Base-by-base conservation (phyloP, 306 rosid species). In the Elaeagnus macrophylla region DNA sequence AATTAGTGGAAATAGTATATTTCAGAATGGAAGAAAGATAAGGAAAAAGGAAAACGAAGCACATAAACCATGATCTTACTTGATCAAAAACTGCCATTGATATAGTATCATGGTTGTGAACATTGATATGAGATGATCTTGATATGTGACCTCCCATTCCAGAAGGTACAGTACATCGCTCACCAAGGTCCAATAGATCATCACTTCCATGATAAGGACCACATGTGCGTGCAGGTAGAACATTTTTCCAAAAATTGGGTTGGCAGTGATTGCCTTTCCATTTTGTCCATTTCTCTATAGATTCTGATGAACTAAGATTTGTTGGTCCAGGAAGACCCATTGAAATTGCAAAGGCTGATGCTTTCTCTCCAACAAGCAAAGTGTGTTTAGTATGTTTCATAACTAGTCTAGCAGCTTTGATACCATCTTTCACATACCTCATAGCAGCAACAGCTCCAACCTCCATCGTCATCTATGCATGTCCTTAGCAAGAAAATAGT, bases 371-470 rank as follows among this genome's bases (percentile, higher is more conserved):
- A 1, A 77, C 96, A 56, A 91, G 89, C 78, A 91, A 58, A 58
- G 97, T 86, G 73, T 91, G 96, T 40, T 78, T 46, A 0, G 95
- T 80, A 47, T 84, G 75, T 57, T 72, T 72, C 96, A 91, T 86
- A 59, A 91, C 97, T 55, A 91, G 62, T 66, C 79, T 81, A 32
- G 97, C 95, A 57, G 97, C 89, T 71, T 72, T 82, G 65, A 86
- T 82, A 53, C 94, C 97, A 67, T 91, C 96, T 66, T 78, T 91
- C 48, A 91, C 81, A 38, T 79, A 86, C 75, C 96, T 78, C 97
- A 91, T 86, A 57, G 93, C 86, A 39, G 86, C 97, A 20, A 91
- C 91, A 52, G 97, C 96, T 72, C 96, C 97, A 46, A 83, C 97
- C 77, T 86, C 97, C 97, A 91, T 91, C 0, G 96, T 91, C 67